phyloP scores from a whole-genome alignment of 2,329 filamentous ascomycete genomes.

The Albophoma yamanashiensis region DNA sequence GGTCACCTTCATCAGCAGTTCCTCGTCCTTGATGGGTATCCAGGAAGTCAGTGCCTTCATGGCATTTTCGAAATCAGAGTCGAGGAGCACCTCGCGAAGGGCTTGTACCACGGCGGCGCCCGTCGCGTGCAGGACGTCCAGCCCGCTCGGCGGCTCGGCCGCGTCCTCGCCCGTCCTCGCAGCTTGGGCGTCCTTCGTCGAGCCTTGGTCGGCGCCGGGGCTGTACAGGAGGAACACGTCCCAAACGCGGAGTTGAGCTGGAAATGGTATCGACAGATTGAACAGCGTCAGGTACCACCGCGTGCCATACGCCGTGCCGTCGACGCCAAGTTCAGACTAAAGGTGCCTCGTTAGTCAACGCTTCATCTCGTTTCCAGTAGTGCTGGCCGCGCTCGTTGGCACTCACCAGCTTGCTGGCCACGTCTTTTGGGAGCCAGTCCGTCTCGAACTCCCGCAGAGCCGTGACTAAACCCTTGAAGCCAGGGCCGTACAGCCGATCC shows the following conservation, averaged over 20 bases:
- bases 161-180: constrained; percentile 3
- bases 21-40: constrained; percentile 89
- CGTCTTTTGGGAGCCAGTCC: constrained; percentile 72
- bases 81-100: constrained; percentile 75
- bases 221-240: constrained; percentile 95
- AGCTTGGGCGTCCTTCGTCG: background rate
- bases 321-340: constrained; percentile 71
- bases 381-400: background rate
- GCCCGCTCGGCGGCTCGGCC: constrained; percentile 30
- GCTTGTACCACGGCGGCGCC: constrained; percentile 85
- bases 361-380: background rate
- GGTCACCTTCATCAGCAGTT: constrained; percentile 83
- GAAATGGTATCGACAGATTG: constrained; percentile 91
- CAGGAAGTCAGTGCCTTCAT: constrained; percentile 96
- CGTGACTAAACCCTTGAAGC: constrained; percentile 79
- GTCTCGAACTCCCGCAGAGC: constrained; percentile 77
- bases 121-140: constrained; percentile 84
- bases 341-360: background rate
- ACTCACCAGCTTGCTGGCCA: constrained; percentile 71
- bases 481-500: constrained; percentile 70
- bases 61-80: constrained; percentile 91
- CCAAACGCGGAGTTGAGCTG: constrained; percentile 91
- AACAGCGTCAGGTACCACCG: constrained; percentile 97
- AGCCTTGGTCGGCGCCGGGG: constrained; percentile 5
- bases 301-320: constrained; percentile 87